Evolutionary conservation across 768 basidiomycete species (phyloP).

Genomic region (Phanerochaete carnosa): DNA sequence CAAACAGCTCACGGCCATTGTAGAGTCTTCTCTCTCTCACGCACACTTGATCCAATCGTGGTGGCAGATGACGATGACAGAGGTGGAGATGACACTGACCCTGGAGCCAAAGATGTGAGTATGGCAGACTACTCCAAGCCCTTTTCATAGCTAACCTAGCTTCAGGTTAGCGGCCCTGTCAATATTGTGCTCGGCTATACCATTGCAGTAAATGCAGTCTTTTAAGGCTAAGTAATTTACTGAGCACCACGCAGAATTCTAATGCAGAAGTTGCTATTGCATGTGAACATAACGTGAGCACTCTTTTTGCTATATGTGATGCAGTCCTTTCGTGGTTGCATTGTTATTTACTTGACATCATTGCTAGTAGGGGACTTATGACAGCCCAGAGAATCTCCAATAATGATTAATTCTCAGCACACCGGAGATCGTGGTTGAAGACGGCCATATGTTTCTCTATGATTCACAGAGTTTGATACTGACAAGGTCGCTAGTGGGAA

Average conservation of each 20-base stretch:
- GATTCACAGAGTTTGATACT: neutral
- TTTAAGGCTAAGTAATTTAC: neutral
- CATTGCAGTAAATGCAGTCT: constrained; percentile 5
- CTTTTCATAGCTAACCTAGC: neutral
- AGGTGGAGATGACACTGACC: neutral
- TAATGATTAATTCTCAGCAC: neutral
- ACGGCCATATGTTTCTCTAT: neutral
- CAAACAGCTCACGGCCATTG: too few relatives aligned
- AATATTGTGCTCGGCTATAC: constrained; percentile 19
- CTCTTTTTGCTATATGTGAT: constrained; percentile 4
- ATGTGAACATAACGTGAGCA: constrained; percentile 3
- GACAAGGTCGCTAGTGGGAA: neutral
- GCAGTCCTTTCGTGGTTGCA: neutral
- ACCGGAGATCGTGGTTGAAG: neutral
- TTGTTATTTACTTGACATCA: neutral
- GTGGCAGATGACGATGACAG: neutral
- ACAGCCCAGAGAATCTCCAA: neutral
- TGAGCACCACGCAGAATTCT: neutral
- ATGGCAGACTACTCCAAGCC: neutral
- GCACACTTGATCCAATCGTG: neutral
- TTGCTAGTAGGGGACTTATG: neutral
- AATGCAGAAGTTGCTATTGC: constrained; percentile 15
- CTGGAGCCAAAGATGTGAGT: neutral
- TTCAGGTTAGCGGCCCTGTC: neutral
- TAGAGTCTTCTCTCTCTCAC: neutral